Percentiles rank a stretch among this genome's conserved stretches.
phyloP scores from a whole-genome alignment of 805 yeast species.

The Scheffersomyces spartinae region DNA sequence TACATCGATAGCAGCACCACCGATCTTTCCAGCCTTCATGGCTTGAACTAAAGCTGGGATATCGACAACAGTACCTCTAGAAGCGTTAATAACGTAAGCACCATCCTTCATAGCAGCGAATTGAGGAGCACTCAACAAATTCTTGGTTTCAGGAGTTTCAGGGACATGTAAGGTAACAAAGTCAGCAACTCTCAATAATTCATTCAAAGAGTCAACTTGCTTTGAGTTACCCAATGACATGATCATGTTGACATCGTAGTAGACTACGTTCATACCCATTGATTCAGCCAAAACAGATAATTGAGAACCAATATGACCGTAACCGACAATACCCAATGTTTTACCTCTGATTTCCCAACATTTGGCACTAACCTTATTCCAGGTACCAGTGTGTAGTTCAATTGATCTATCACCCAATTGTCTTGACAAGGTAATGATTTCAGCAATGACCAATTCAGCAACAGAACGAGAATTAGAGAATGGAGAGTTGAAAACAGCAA shows the following conservation, averaged over 20 bases:
- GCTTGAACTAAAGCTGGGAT: constrained; percentile 90
- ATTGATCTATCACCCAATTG: constrained; percentile 94
- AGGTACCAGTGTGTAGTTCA: constrained; percentile 91
- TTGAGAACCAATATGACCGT: constrained; percentile 97
- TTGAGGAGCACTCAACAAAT: constrained; percentile 81
- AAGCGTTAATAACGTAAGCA: constrained; percentile 86
- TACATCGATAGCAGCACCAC: constrained; percentile 96
- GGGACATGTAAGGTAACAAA: constrained; percentile 93
- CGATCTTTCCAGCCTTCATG: constrained; percentile 83
- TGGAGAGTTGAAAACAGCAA: constrained; percentile 97
- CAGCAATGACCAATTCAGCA: constrained; percentile 94
- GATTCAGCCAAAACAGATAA: constrained; percentile 94
- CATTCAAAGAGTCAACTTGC: constrained; percentile 79
- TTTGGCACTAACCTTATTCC: constrained; percentile 91
- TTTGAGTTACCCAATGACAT: constrained; percentile 96
- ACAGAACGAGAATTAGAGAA: constrained; percentile 97
- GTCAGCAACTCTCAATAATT: constrained; percentile 70
- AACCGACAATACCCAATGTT: constrained; percentile 93
- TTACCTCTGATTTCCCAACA: constrained; percentile 99
- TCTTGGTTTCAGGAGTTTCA: constrained; percentile 83
- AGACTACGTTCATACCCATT: constrained; percentile 92
- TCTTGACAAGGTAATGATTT: constrained; percentile 87
- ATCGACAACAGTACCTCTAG: constrained; percentile 96
- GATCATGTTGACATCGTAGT: constrained; percentile 84
- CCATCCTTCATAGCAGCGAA: constrained; percentile 96